phyloP scores from a whole-genome alignment of 129 eudicot species.

The Ambrosia trifida region DNA sequence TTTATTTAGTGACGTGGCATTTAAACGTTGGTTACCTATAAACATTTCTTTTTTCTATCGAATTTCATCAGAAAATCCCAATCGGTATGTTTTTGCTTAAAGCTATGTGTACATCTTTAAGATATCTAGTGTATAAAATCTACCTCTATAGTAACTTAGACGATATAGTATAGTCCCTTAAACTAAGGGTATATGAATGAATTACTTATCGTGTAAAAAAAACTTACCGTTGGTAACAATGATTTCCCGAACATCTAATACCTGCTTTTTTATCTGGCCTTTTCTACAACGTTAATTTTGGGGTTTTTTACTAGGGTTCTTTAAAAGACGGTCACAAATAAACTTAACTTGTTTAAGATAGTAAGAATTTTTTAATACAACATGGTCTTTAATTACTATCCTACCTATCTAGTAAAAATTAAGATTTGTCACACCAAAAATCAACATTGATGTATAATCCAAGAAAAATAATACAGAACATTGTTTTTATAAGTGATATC shows the following conservation, averaged over 20 bases:
- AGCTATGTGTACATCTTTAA: not conserved
- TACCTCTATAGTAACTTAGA: not conserved
- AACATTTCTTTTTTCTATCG: not conserved
- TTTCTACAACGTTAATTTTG: not conserved
- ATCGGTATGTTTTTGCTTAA: not conserved
- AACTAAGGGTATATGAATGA: not conserved
- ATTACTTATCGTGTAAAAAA: not conserved
- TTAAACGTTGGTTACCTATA: slow-evolving; percentile 8
- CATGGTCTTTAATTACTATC: too few relatives aligned
- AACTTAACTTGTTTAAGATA: too few relatives aligned
- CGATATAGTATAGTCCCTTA: not conserved
- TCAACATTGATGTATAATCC: too few relatives aligned
- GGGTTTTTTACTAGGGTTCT: not conserved
- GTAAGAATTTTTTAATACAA: too few relatives aligned
- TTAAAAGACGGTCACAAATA: not conserved
- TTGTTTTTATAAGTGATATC: too few relatives aligned
- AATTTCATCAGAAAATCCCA: not conserved
- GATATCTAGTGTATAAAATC: not conserved
- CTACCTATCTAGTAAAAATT: too few relatives aligned
- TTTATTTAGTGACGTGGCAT: not conserved
- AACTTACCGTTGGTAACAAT: not conserved
- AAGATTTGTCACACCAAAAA: too few relatives aligned
- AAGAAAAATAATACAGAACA: too few relatives aligned
- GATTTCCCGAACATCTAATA: not conserved
- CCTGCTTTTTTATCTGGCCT: not conserved